Evolutionary conservation across 768 basidiomycete genomes (phyloP), one percentile per base, ranked within the genome.

Genomic region (Mycena amicta): DNA sequence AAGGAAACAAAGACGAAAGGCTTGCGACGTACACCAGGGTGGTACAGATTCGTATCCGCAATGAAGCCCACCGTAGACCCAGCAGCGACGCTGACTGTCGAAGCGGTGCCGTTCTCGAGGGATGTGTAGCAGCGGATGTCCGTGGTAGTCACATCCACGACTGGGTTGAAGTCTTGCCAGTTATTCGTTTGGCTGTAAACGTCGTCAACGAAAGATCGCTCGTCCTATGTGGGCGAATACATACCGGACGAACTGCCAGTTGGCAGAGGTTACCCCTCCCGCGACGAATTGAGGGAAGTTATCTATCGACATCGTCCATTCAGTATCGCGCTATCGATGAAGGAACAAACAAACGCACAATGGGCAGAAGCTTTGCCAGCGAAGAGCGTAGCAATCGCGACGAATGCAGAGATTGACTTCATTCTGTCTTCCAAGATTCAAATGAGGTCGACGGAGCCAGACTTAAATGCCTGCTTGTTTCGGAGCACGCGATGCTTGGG

Each of bases 221-320:
- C 5, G 26, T 13, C 25, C 6, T 29, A 20, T 39, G n/a, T 4
- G 28, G 31, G 5, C 50, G 5, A 23, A 33, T 15, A 33, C 50
- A 5, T 29, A 61, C 61, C 61, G 61, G 23, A 61, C 54, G 23
- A 52, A 61, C 51, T 61, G 56, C 63, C 63, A 64, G 8, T 30
- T 22, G 15, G 27, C 39, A 20, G 49, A 43, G 11, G 45, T 51
- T 2, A 25, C 33, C 1, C 63, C 63, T 2, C 31, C 41, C 15
- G 55, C 56, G 5, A 61, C 58, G 41, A 64, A 51, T 1, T 52
- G n/a, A 1, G 63, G 63, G 23, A 8, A 60, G 29, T n/a, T 47
- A 31, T 64, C 63, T 64, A 52, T 57, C n/a, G n/a, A n/a, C n/a
- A n/a, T n/a, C n/a, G n/a, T n/a, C n/a, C n/a, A n/a, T n/a, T n/a